Evolutionary conservation across 2,329 filamentous ascomycete genomes (phyloP).

Genomic region (Ploettnerulaceae sp.): DNA sequence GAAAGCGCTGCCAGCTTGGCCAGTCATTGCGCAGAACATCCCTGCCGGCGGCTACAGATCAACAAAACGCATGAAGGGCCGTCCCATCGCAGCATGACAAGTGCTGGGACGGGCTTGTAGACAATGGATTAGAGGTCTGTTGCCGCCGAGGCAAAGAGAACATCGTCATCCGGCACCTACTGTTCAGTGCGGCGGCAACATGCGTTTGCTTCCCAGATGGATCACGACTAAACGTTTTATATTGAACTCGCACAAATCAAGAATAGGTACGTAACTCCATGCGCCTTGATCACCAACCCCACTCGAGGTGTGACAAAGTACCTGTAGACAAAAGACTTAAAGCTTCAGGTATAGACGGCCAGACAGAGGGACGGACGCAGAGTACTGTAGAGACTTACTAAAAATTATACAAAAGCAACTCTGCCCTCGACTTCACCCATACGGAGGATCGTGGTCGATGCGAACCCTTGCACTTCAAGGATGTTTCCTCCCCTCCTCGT

Average conservation of each 20-base stretch:
- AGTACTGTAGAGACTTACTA: too few species aligned
- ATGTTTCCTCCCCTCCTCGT: too few species aligned
- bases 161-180: too few species aligned
- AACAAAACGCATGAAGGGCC: background rate
- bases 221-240: too few species aligned
- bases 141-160: background rate
- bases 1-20: slow-evolving; percentile 17
- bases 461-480: too few species aligned
- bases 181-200: too few species aligned
- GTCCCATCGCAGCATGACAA: background rate
- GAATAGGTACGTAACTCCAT: slow-evolving; percentile 1
- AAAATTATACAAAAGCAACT: too few species aligned
- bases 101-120: background rate
- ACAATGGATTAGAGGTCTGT: background rate
- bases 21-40: slow-evolving; percentile 8
- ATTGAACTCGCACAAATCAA: background rate
- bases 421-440: too few species aligned
- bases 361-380: too few species aligned
- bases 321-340: background rate
- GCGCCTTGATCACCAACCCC: slow-evolving; percentile 2
- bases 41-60: slow-evolving; percentile 14
- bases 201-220: too few species aligned
- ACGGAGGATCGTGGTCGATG: too few species aligned
- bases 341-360: background rate
- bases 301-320: background rate